Conservation (phyloP, 495 filamentous ascomycete genomes). For the Durotheca rogersii region DNA sequence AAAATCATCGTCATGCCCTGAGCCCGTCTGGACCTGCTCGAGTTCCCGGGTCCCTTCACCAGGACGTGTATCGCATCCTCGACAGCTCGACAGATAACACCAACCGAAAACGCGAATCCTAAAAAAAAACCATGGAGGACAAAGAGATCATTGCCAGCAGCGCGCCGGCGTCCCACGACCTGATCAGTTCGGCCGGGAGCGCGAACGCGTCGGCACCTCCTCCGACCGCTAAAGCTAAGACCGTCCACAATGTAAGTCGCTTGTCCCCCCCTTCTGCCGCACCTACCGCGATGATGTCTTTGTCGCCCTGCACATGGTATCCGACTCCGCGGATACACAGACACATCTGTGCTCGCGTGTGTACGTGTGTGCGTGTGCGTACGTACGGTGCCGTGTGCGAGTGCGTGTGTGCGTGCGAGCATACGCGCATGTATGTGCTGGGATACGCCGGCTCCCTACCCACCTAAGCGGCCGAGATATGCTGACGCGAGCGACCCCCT, state of each 20-base stretch:
- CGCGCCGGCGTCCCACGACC: slow-evolving; percentile 25
- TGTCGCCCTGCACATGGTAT: neutral
- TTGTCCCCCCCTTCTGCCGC: too few relatives aligned
- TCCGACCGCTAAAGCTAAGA: slow-evolving; percentile 47
- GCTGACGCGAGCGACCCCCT: slow-evolving; percentile 21
- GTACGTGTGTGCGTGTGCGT: too few relatives aligned
- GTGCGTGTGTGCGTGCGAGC: too few relatives aligned
- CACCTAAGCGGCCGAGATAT: too few relatives aligned
- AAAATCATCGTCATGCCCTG: slow-evolving; percentile 15
- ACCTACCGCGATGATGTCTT: neutral
- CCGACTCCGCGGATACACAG: too few relatives aligned
- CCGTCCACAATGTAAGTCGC: slow-evolving; percentile 54
- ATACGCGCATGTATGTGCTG: too few relatives aligned
- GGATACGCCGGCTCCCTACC: too few relatives aligned
- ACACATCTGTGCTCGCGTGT: too few relatives aligned
- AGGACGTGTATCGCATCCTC: neutral
- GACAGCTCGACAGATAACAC: too few relatives aligned
- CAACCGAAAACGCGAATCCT: too few relatives aligned
- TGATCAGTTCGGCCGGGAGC: slow-evolving; percentile 33
- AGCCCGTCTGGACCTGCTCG: neutral
- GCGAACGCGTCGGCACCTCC: slow-evolving; percentile 40
- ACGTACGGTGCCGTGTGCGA: too few relatives aligned
- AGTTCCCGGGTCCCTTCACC: too few relatives aligned
- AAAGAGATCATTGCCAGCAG: slow-evolving; percentile 15
- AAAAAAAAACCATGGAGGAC: slow-evolving; percentile 28